Percentiles rank a stretch among this genome's conserved stretches.
Conservation (phyloP, 2,329 filamentous ascomycete species). For the Mollisiaceae sp. region DNA sequence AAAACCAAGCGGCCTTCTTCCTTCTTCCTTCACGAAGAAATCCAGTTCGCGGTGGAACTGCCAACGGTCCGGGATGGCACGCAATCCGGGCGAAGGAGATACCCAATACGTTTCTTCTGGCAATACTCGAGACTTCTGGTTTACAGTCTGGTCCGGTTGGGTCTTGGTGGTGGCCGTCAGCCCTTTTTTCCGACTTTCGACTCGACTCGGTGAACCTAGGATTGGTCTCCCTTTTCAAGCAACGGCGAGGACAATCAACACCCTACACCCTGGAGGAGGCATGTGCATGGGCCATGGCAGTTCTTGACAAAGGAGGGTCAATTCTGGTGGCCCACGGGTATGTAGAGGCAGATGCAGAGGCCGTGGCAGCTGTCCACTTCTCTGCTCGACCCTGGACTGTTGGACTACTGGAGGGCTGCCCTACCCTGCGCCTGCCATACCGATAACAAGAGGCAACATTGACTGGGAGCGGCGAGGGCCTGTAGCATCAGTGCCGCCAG, state of each 20-base stretch:
- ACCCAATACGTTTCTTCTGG: constrained; percentile 22
- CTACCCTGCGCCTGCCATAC: background rate
- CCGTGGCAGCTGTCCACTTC: background rate
- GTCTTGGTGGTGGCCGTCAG: constrained; percentile 1
- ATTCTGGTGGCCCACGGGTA: background rate
- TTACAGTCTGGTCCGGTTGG: constrained; percentile 11
- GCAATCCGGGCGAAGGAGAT: constrained; percentile 17
- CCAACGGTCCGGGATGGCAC: constrained; percentile 5
- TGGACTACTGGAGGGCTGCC: background rate
- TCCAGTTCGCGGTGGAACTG: background rate
- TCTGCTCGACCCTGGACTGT: background rate
- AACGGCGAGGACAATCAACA: constrained; percentile 17
- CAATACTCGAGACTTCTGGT: constrained; percentile 22
- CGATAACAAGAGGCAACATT: constrained; percentile 6
- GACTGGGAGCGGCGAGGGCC: constrained; percentile 2
- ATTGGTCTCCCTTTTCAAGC: constrained; percentile 14
- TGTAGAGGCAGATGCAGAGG: background rate
- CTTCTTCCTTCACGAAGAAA: constrained; percentile 1
- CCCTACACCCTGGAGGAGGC: constrained; percentile 16
- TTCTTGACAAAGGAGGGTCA: constrained; percentile 9
- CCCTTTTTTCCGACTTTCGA: constrained; percentile 8
- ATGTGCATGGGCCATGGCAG: constrained; percentile 11
- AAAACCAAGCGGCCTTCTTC: background rate
- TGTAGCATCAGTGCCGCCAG: constrained; percentile 6
- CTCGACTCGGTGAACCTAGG: background rate